Conservation (phyloP, 768 basidiomycete species). For the Podaxis carcinomalis region DNA sequence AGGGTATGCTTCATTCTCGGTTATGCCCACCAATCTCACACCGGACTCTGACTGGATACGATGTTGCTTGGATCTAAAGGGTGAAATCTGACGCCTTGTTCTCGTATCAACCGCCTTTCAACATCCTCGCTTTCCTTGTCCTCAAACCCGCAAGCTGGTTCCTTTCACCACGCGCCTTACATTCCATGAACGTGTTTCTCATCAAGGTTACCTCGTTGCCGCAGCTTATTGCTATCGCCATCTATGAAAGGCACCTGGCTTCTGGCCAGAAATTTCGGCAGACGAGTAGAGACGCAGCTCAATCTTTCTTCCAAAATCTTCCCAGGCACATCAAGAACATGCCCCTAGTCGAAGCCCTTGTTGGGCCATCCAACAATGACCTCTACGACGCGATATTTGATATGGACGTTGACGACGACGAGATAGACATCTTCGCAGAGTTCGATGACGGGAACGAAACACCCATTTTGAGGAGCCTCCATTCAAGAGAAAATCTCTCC, state of each 20-base stretch:
- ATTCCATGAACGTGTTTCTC: slow-evolving; percentile 79
- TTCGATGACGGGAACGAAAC: slow-evolving; percentile 41
- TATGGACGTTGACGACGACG: slow-evolving; percentile 43
- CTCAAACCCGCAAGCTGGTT: slow-evolving; percentile 78
- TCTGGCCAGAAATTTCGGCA: slow-evolving; percentile 47
- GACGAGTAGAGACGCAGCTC: slow-evolving; percentile 46
- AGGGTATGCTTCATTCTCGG: slow-evolving; percentile 44
- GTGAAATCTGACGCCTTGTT: slow-evolving; percentile 89
- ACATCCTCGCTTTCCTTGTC: slow-evolving; percentile 73
- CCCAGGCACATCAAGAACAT: slow-evolving; percentile 71
- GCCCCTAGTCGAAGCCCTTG: slow-evolving; percentile 69
- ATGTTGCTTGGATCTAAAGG: slow-evolving; percentile 29
- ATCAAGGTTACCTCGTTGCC: slow-evolving; percentile 85
- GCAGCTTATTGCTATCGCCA: slow-evolving; percentile 65
- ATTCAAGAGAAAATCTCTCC: slow-evolving; percentile 33
- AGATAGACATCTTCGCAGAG: slow-evolving; percentile 48
- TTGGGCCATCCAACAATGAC: slow-evolving; percentile 65
- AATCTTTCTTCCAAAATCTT: slow-evolving; percentile 57
- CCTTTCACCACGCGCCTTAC: slow-evolving; percentile 72
- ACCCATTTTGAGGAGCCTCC: slow-evolving; percentile 32
- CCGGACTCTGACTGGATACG: not conserved
- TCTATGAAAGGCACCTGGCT: slow-evolving; percentile 74
- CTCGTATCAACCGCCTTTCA: slow-evolving; percentile 91
- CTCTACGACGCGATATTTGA: slow-evolving; percentile 80
- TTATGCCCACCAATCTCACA: not conserved